Conservation (phyloP, 1,284 basidiomycete genomes). For the Moniliella sp. region DNA sequence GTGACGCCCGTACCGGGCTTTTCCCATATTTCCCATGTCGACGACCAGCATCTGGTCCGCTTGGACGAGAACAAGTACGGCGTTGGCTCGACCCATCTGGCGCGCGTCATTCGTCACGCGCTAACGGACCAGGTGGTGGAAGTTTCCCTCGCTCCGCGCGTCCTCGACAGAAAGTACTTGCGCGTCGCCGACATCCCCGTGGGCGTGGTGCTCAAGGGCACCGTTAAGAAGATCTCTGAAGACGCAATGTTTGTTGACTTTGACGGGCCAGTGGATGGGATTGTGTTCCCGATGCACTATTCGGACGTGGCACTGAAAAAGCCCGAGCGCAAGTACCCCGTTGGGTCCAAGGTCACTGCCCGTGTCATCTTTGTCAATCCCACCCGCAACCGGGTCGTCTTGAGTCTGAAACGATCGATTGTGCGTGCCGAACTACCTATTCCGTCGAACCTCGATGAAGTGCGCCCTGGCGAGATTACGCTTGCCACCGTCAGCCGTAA, state of each 20-base stretch:
- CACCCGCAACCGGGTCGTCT: constrained; percentile 54
- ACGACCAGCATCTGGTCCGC: constrained; percentile 66
- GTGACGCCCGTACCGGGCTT: constrained; percentile 18
- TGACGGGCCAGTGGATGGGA: constrained; percentile 44
- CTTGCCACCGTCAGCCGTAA: constrained; percentile 51
- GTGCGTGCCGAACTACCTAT: constrained; percentile 48
- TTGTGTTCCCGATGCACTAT: constrained; percentile 84
- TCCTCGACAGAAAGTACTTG: constrained; percentile 69
- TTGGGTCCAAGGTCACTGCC: constrained; percentile 62
- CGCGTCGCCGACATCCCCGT: constrained; percentile 52
- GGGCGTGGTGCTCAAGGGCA: constrained; percentile 15
- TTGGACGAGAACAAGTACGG: constrained; percentile 39
- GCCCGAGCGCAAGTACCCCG: constrained; percentile 56
- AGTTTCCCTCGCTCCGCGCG: constrained; percentile 58
- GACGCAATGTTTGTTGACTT: constrained; percentile 27
- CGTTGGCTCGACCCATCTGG: constrained; percentile 43
- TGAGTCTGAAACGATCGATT: constrained; percentile 81
- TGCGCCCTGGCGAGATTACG: constrained; percentile 50
- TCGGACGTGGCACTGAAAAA: constrained; percentile 57
- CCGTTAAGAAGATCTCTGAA: constrained; percentile 13
- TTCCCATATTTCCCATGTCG: constrained; percentile 57
- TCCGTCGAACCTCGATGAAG: constrained; percentile 50
- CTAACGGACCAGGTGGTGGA: constrained; percentile 70
- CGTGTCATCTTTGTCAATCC: constrained; percentile 67
- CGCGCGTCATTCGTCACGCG: constrained; percentile 71